Percentiles rank a stretch among this genome's conserved stretches.
phyloP scores from a whole-genome alignment of 306 rosid genomes.

The Citrullus colocynthis region DNA sequence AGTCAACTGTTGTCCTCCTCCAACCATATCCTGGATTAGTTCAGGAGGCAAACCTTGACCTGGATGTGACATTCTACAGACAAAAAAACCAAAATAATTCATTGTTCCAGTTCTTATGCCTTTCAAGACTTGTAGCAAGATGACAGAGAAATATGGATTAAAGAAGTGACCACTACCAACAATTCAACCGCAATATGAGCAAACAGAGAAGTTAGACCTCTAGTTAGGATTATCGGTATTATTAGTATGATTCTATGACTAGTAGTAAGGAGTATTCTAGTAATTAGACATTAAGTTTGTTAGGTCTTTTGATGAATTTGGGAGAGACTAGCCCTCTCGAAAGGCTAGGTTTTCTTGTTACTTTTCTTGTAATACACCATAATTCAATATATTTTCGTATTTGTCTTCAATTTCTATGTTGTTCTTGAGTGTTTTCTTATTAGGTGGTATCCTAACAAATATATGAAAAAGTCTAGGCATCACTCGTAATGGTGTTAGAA shows the following conservation, averaged over 20 bases:
- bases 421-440: no score
- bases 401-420: no score
- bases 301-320: no score
- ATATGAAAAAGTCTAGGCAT: neutral
- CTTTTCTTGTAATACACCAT: no score
- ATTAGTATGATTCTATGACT: no score
- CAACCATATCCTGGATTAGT: constrained; percentile 48
- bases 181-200: neutral
- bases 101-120: neutral
- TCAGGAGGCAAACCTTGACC: constrained; percentile 55
- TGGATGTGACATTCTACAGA: constrained; percentile 55
- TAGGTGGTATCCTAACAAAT: no score
- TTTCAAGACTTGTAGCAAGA: neutral
- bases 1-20: constrained; percentile 42
- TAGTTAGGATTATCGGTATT: no score
- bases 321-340: no score
- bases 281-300: no score
- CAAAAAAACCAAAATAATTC: neutral
- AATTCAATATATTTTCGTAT: no score
- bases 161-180: neutral
- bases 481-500: neutral
- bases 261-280: no score
- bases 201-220: neutral
- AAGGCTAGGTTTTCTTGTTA: no score
- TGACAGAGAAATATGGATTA: neutral